phyloP scores from a whole-genome alignment of 176 grass and related monocot genomes.

The Metroxylon sagu region DNA sequence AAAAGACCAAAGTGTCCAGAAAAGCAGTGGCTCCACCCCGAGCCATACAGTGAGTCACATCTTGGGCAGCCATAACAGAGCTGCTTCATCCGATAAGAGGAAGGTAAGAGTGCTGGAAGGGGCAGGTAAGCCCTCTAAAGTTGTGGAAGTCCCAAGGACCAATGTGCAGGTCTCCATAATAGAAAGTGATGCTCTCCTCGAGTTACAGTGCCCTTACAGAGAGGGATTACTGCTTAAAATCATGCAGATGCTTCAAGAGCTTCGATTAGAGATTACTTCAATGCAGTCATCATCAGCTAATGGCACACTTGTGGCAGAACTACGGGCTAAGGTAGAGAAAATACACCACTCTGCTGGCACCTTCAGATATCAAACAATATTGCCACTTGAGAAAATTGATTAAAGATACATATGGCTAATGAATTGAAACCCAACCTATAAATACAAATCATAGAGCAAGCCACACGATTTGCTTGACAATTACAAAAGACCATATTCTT shows the following conservation, averaged over 20 bases:
- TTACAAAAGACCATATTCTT: too few relatives aligned
- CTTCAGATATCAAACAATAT: not conserved
- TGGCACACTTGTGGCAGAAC: slow-evolving; percentile 32
- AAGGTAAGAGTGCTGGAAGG: slow-evolving; percentile 16
- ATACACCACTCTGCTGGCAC: not conserved
- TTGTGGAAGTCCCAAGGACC: not conserved
- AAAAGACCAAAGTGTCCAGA: not conserved
- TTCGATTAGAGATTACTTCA: slow-evolving; percentile 41
- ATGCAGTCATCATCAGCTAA: slow-evolving; percentile 39
- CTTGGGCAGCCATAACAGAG: not conserved
- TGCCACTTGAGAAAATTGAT: not conserved
- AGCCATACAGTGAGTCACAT: not conserved
- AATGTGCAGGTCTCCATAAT: slow-evolving; percentile 74
- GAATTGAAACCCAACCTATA: not conserved
- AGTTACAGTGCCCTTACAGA: slow-evolving; percentile 47
- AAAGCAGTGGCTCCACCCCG: not conserved
- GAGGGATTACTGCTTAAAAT: slow-evolving; percentile 52
- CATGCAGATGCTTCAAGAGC: slow-evolving; percentile 54
- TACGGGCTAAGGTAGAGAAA: slow-evolving; percentile 45
- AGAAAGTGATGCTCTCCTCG: slow-evolving; percentile 52
- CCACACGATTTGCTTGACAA: too few relatives aligned
- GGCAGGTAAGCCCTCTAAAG: not conserved
- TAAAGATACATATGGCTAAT: not conserved
- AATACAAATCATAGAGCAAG: too few relatives aligned
- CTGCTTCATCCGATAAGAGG: slow-evolving; percentile 7